Evolutionary conservation across 768 basidiomycete genomes (phyloP).

Genomic region (Lactarius akahatsu): DNA sequence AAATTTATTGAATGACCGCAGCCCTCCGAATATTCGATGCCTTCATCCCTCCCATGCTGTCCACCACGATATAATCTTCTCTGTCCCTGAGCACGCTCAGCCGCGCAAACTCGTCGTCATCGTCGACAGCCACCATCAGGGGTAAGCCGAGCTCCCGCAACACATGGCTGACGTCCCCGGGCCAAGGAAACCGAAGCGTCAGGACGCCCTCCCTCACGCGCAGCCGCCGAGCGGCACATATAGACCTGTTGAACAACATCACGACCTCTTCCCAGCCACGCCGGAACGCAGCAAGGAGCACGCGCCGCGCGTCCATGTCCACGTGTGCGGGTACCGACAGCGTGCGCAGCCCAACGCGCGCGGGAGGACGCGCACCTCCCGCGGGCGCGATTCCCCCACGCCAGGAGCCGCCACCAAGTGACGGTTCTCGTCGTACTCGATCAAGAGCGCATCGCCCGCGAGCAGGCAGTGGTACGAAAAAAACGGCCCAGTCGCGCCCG

Average conservation of each 20-base stretch:
- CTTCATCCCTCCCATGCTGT: conserved; percentile 24
- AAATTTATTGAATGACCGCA: conserved; percentile 43
- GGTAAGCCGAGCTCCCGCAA: conserved; percentile 30
- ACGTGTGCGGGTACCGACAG: conserved; percentile 38
- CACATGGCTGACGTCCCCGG: conserved; percentile 28
- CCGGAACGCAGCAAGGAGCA: conserved; percentile 52
- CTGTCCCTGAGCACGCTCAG: conserved; percentile 21
- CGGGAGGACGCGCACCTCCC: conserved; percentile 50
- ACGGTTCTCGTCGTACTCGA: not conserved
- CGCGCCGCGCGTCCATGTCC: conserved; percentile 38
- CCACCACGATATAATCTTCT: conserved; percentile 39
- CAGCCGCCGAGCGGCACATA: conserved; percentile 40
- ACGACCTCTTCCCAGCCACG: conserved; percentile 65
- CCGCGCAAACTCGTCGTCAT: conserved; percentile 33
- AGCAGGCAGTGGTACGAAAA: conserved; percentile 67
- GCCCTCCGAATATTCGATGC: conserved; percentile 36
- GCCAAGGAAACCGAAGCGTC: conserved; percentile 43
- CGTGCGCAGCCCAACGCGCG: conserved; percentile 49
- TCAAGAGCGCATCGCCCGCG: conserved; percentile 41
- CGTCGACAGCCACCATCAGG: conserved; percentile 37
- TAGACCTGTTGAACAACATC: conserved; percentile 47
- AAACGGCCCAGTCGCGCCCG: conserved; percentile 52
- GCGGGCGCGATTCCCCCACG: not conserved
- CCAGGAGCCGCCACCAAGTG: not conserved
- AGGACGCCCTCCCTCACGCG: conserved; percentile 49